Evolutionary conservation across 352 stramenopile species (phyloP).

Genomic region (Globisporangium barbulae): DNA sequence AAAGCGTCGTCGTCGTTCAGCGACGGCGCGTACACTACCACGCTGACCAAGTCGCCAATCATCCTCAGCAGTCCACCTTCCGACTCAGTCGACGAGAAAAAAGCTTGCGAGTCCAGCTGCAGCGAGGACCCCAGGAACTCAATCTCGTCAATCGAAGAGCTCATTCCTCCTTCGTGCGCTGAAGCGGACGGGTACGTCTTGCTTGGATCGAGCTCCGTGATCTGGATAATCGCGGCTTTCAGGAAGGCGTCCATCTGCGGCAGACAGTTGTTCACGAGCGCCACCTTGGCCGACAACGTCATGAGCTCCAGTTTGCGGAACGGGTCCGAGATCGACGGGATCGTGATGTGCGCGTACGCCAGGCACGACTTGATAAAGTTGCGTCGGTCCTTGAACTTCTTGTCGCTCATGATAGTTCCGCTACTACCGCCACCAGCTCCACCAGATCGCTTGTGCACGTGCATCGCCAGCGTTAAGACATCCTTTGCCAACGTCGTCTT

Average conservation of each 20-base stretch:
- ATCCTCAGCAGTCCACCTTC: slow-evolving; percentile 24
- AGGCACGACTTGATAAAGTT: slow-evolving; percentile 88
- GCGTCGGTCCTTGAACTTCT: slow-evolving; percentile 32
- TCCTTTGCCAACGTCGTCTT: slow-evolving; percentile 53
- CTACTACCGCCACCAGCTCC: neutral
- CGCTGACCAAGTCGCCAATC: slow-evolving; percentile 46
- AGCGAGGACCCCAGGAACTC: slow-evolving; percentile 2
- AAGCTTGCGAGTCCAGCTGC: neutral
- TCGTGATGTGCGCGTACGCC: slow-evolving; percentile 89
- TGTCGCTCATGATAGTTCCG: slow-evolving; percentile 7
- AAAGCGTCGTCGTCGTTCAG: slow-evolving; percentile 79
- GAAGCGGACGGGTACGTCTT: neutral
- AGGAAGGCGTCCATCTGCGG: slow-evolving; percentile 86
- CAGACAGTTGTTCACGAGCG: slow-evolving; percentile 67
- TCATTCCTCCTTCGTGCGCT: neutral
- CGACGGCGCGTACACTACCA: slow-evolving; percentile 77
- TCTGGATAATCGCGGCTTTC: slow-evolving; percentile 71
- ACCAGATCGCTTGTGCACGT: slow-evolving; percentile 32
- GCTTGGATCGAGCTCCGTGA: slow-evolving; percentile 60
- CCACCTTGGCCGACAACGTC: slow-evolving; percentile 58
- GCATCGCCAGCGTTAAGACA: slow-evolving; percentile 61
- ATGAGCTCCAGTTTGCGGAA: slow-evolving; percentile 65
- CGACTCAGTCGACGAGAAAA: neutral
- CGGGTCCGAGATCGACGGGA: slow-evolving; percentile 64
- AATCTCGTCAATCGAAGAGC: slow-evolving; percentile 6